These are phyloP conservation scores for Aureobasidium sp. DNA, from an alignment of 2,329 filamentous ascomycete genomes.

Conservation along the genomic window DNA sequence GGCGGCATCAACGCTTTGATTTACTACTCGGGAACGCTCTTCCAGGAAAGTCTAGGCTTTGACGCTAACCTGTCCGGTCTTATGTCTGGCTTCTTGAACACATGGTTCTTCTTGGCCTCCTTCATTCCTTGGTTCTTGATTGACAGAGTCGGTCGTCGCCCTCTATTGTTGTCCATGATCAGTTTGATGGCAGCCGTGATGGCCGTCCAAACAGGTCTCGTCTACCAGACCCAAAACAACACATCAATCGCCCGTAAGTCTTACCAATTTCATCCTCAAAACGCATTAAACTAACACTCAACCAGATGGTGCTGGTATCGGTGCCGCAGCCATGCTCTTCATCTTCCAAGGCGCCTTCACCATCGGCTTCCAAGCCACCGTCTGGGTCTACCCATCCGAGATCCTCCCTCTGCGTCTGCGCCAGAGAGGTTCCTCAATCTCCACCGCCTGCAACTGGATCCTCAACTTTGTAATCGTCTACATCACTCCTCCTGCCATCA, in stretches of 20 bases:
- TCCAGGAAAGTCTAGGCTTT: constrained; percentile 24
- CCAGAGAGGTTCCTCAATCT: constrained; percentile 28
- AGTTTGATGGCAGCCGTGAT: constrained; percentile 54
- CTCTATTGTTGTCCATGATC: constrained; percentile 47
- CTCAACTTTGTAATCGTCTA: constrained; percentile 27
- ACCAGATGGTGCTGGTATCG: constrained; percentile 19
- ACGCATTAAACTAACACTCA: neutral
- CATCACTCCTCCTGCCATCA: constrained; percentile 56
- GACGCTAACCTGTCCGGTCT: constrained; percentile 22
- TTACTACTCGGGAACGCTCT: constrained; percentile 27
- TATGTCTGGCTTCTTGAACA: constrained; percentile 31
- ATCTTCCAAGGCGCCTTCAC: constrained; percentile 59
- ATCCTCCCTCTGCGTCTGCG: constrained; percentile 48
- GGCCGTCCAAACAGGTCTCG: constrained; percentile 48
- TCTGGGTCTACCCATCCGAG: constrained; percentile 57
- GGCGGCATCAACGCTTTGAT: constrained; percentile 27
- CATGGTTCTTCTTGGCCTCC: constrained; percentile 36
- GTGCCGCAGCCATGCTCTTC: constrained; percentile 51
- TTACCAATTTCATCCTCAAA: neutral
- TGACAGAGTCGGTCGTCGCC: constrained; percentile 50
- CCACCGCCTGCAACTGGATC: constrained; percentile 29
- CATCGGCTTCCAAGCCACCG: constrained; percentile 53
- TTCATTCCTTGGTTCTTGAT: constrained; percentile 37
- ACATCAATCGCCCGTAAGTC: constrained; percentile 22
- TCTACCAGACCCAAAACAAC: constrained; percentile 29